These are phyloP conservation scores for Torrubiella hemipterigena DNA, from an alignment of 2,329 filamentous ascomycete species.

Conservation along the genomic window DNA sequence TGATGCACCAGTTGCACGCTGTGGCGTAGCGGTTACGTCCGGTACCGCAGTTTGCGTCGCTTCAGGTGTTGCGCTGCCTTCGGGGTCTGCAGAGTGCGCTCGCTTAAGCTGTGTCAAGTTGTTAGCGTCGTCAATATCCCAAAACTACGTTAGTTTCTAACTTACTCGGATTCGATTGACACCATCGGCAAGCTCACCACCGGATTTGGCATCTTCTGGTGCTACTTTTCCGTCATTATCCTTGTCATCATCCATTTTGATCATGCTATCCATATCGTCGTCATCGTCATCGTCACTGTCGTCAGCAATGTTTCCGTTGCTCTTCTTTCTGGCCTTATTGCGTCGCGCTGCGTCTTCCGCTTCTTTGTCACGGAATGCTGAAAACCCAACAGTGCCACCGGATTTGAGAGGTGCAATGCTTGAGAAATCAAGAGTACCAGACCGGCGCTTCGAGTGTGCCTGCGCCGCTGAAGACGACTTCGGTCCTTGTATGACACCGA, in stretches of 20 bases:
- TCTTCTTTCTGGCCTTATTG: conserved; percentile 47
- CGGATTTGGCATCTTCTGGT: conserved; percentile 59
- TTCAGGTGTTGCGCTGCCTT: conserved; percentile 27
- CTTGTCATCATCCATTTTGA: conserved; percentile 57
- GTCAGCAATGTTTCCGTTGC: conserved; percentile 52
- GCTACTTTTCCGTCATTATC: conserved; percentile 46
- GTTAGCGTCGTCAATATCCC: conserved; percentile 6
- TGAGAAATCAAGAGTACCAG: conserved; percentile 73
- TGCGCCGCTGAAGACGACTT: conserved; percentile 54
- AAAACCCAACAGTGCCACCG: conserved; percentile 81
- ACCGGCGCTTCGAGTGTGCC: conserved; percentile 61
- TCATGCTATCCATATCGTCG: conserved; percentile 45
- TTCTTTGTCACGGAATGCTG: conserved; percentile 68
- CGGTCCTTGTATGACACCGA: conserved; percentile 68
- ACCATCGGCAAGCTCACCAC: conserved; percentile 67
- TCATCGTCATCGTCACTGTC: conserved; percentile 69
- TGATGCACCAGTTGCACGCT: conserved; percentile 29
- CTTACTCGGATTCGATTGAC: conserved; percentile 72
- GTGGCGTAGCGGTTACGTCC: conserved; percentile 12
- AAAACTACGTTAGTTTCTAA: conserved; percentile 3
- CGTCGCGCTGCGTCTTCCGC: conserved; percentile 42
- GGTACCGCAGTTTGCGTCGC: conserved; percentile 11
- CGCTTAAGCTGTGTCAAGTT: conserved; percentile 55
- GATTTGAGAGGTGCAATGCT: conserved; percentile 74
- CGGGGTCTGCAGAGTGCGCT: conserved; percentile 62